A percentile compares a stretch with the other conserved stretches of the same genome.
Evolutionary conservation across 768 basidiomycete genomes (phyloP).

Genomic region (Kwoniella mangroviensis): DNA sequence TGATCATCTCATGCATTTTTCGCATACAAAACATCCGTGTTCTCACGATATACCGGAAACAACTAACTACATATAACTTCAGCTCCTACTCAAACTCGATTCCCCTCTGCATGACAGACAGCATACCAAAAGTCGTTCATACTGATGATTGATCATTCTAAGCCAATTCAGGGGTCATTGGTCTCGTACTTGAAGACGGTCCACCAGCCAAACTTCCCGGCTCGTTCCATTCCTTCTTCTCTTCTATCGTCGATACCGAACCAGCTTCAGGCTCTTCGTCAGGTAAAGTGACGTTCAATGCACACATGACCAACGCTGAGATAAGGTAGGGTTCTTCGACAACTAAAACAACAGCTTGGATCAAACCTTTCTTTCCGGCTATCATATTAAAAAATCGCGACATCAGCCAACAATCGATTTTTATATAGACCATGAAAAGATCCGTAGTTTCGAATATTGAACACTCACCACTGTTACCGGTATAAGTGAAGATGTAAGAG

Average conservation of each 20-base stretch:
- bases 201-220: slow-evolving; percentile 13
- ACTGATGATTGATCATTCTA: neutral
- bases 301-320: slow-evolving; percentile 29
- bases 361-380: slow-evolving; percentile 33
- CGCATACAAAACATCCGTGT: too few species aligned
- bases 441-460: too few species aligned
- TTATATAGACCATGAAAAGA: too few species aligned
- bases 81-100: too few species aligned
- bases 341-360: slow-evolving; percentile 34
- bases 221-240: slow-evolving; percentile 26
- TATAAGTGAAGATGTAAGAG: slow-evolving; percentile 42
- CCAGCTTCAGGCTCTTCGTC: slow-evolving; percentile 16
- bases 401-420: too few species aligned
- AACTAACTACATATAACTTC: too few species aligned
- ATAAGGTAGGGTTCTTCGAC: slow-evolving; percentile 40
- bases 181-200: neutral
- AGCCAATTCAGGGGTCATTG: slow-evolving; percentile 11
- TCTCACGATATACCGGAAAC: too few species aligned
- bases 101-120: too few species aligned
- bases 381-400: neutral
- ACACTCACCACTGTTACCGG: slow-evolving; percentile 28
- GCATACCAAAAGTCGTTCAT: too few species aligned
- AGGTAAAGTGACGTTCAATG: slow-evolving; percentile 27
- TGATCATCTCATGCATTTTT: too few species aligned
- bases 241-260: slow-evolving; percentile 5